phyloP scores from a whole-genome alignment of 2,329 filamentous ascomycete species.

The Venturia asperata region DNA sequence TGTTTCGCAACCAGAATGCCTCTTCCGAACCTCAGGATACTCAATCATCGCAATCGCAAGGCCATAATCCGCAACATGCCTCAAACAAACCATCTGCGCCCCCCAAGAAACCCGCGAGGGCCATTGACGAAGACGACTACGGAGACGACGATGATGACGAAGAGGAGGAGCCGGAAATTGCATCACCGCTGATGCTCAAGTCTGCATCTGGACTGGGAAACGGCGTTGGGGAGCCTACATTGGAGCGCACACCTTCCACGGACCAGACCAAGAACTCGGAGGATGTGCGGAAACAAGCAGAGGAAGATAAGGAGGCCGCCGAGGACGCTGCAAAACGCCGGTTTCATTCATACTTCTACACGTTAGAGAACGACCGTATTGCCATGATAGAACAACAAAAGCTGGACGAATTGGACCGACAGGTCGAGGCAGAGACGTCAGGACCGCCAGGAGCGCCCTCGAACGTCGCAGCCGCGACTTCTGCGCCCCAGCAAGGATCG shows the following conservation, averaged over 20 bases:
- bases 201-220: slow-evolving; percentile 46
- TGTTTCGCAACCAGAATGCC: slow-evolving; percentile 54
- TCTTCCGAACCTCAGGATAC: slow-evolving; percentile 24
- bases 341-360: slow-evolving; percentile 92
- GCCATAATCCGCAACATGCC: slow-evolving; percentile 16
- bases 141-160: slow-evolving; percentile 70
- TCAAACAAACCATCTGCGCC: slow-evolving; percentile 41
- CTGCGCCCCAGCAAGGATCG: slow-evolving; percentile 68
- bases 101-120: slow-evolving; percentile 58
- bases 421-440: slow-evolving; percentile 92
- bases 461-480: slow-evolving; percentile 41
- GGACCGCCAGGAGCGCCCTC: slow-evolving; percentile 48
- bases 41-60: slow-evolving; percentile 7
- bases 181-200: slow-evolving; percentile 45
- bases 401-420: slow-evolving; percentile 91
- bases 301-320: slow-evolving; percentile 83
- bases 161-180: slow-evolving; percentile 36
- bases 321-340: slow-evolving; percentile 84
- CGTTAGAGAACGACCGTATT: slow-evolving; percentile 86
- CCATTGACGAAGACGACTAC: slow-evolving; percentile 79
- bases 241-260: slow-evolving; percentile 48
- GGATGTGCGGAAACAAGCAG: slow-evolving; percentile 85
- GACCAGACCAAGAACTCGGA: slow-evolving; percentile 64
- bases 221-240: slow-evolving; percentile 53
- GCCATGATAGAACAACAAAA: slow-evolving; percentile 98